Percentiles rank a stretch among this genome's conserved stretches.
phyloP scores from a whole-genome alignment of 2,329 filamentous ascomycete genomes.

The Nemania sp. region DNA sequence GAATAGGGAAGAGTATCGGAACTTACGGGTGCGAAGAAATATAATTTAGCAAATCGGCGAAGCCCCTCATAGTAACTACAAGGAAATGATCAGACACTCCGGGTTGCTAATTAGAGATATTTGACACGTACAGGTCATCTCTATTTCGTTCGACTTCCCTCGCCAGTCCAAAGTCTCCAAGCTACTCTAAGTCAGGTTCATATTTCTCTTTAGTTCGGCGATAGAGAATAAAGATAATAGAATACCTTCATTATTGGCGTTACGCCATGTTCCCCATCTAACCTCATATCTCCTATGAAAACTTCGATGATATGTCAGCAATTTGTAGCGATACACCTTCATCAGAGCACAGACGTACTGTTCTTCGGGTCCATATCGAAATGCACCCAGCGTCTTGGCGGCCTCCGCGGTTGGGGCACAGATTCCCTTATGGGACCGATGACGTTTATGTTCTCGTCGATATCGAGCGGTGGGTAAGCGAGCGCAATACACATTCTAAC shows the following conservation, averaged over 20 bases:
- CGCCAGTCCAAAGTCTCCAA: conserved; percentile 39
- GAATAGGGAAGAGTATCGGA: not conserved
- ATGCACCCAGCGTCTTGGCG: conserved; percentile 35
- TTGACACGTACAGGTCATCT: conserved; percentile 16
- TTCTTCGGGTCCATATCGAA: conserved; percentile 42
- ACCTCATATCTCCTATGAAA: conserved; percentile 29
- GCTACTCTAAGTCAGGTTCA: conserved; percentile 26
- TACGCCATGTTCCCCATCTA: conserved; percentile 5
- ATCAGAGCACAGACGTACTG: conserved; percentile 23
- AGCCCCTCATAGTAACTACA: conserved; percentile 37
- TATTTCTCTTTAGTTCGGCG: not conserved
- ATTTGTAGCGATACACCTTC: not conserved
- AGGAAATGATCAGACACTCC: not conserved
- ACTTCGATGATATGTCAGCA: conserved; percentile 27
- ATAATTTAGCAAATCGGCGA: conserved; percentile 24
- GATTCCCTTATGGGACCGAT: conserved; percentile 34
- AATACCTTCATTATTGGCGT: conserved; percentile 40
- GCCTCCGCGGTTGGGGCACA: conserved; percentile 12
- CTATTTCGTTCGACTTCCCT: not conserved
- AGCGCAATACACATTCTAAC: conserved; percentile 40
- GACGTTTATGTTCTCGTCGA: not conserved
- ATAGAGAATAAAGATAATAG: too few species aligned
- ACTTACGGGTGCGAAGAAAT: conserved; percentile 38
- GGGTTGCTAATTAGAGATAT: not conserved
- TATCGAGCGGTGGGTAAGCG: conserved; percentile 29